A percentile compares a stretch with the other conserved stretches of the same genome.
Conservation (phyloP, 2,329 filamentous ascomycete species). For the Penicillium vulpinum region DNA sequence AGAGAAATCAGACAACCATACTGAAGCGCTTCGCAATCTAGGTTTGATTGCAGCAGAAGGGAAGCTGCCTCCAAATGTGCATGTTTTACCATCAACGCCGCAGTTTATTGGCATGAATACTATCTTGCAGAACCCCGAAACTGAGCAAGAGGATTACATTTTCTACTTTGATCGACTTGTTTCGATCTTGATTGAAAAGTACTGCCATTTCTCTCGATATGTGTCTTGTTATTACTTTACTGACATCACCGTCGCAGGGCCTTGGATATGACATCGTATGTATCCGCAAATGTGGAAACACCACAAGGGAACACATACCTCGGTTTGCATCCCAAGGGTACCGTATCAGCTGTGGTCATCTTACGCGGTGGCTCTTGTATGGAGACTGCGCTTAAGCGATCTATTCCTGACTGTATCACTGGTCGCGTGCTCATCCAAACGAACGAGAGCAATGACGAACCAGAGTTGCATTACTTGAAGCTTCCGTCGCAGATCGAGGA, state of each 20-base stretch:
- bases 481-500: conserved; percentile 70
- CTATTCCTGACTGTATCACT: conserved; percentile 88
- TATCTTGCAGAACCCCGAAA: conserved; percentile 78
- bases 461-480: conserved; percentile 86
- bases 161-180: conserved; percentile 95
- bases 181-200: conserved; percentile 76
- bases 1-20: conserved; percentile 81
- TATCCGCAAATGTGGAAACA: conserved; percentile 64
- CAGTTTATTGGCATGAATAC: conserved; percentile 89
- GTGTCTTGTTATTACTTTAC: neutral
- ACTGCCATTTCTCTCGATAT: conserved; percentile 7
- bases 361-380: conserved; percentile 86
- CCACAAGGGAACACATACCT: conserved; percentile 68
- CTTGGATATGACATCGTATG: conserved; percentile 73
- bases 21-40: conserved; percentile 73
- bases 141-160: conserved; percentile 83
- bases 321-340: conserved; percentile 69
- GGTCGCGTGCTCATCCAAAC: conserved; percentile 91
- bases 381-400: conserved; percentile 82
- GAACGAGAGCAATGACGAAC: conserved; percentile 79
- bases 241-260: conserved; percentile 53
- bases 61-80: conserved; percentile 72
- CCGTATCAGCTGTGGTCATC: conserved; percentile 81
- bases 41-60: conserved; percentile 70
- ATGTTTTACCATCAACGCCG: conserved; percentile 71